These are phyloP conservation scores for Colletotrichum salicis DNA, from an alignment of 2,329 filamentous ascomycete species.

Conservation along the genomic window DNA sequence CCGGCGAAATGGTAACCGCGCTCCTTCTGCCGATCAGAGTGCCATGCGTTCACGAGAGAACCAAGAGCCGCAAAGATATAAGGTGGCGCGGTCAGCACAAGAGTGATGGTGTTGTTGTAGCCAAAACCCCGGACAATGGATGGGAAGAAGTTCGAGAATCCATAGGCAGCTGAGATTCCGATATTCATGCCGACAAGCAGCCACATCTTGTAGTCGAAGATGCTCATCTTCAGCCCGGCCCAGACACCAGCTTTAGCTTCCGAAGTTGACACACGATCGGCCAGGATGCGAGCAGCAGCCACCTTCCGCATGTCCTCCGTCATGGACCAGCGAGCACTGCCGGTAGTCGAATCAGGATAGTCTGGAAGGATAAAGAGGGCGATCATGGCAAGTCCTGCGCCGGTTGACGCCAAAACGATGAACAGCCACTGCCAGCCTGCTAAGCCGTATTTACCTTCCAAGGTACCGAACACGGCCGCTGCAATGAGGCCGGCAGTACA, in stretches of 20 bases:
- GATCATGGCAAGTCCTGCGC: conserved; percentile 36
- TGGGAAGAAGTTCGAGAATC: conserved; percentile 41
- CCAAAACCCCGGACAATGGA: conserved; percentile 39
- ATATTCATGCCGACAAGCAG: conserved; percentile 40
- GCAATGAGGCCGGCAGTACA: conserved; percentile 41
- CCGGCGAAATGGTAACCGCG: conserved; percentile 39
- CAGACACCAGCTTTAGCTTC: conserved; percentile 39
- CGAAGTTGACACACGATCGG: conserved; percentile 39
- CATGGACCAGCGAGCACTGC: conserved; percentile 39
- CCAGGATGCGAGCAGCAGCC: conserved; percentile 39
- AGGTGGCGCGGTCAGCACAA: conserved; percentile 39
- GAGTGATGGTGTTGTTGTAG: conserved; percentile 37
- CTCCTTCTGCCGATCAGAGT: conserved; percentile 37
- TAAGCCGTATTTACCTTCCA: conserved; percentile 42
- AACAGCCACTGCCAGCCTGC: conserved; percentile 54
- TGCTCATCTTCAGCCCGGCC: conserved; percentile 38
- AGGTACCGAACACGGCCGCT: conserved; percentile 38
- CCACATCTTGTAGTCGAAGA: conserved; percentile 40
- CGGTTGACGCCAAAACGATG: conserved; percentile 46
- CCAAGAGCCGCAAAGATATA: conserved; percentile 39
- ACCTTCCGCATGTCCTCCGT: conserved; percentile 39
- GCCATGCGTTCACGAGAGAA: conserved; percentile 36
- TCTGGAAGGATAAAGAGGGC: conserved; percentile 38
- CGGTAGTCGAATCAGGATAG: conserved; percentile 40
- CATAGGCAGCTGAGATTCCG: conserved; percentile 37